phyloP scores from a whole-genome alignment of 73 alveolate species.

The Paramecium biaurelia region DNA sequence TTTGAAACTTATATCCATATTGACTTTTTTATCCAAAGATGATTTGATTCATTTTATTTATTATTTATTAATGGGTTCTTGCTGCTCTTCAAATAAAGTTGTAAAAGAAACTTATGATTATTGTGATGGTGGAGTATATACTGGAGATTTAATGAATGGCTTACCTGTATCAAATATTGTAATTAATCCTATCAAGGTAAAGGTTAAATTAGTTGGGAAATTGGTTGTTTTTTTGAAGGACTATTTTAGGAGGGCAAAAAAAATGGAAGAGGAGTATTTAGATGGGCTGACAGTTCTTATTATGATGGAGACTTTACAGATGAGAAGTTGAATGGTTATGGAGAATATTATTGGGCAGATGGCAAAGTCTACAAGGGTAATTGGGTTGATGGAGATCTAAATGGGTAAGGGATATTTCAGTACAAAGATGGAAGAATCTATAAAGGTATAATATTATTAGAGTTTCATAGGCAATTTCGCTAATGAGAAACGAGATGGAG shows the following conservation, averaged over 20 bases:
- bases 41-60: background rate
- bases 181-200: conserved; percentile 55
- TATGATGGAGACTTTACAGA: conserved; percentile 49
- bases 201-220: conserved; percentile 67
- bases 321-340: conserved; percentile 52
- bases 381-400: conserved; percentile 23
- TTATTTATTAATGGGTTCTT: background rate
- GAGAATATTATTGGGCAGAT: conserved; percentile 68
- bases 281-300: conserved; percentile 35
- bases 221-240: conserved; percentile 74
- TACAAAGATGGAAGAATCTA: conserved; percentile 31
- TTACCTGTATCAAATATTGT: background rate
- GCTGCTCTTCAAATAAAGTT: background rate
- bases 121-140: conserved; percentile 31
- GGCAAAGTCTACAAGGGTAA: conserved; percentile 70
- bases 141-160: background rate
- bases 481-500: conserved; percentile 7
- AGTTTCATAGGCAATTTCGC: background rate
- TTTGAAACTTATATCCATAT: background rate
- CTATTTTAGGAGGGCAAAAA: conserved; percentile 66
- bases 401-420: background rate
- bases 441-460: background rate
- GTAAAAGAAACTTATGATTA: conserved; percentile 71
- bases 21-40: background rate
- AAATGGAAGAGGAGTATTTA: conserved; percentile 60